A percentile compares a stretch with the other conserved stretches of the same genome.
Conservation (phyloP, 176 grass and related monocot species). For the Avena sativa region DNA sequence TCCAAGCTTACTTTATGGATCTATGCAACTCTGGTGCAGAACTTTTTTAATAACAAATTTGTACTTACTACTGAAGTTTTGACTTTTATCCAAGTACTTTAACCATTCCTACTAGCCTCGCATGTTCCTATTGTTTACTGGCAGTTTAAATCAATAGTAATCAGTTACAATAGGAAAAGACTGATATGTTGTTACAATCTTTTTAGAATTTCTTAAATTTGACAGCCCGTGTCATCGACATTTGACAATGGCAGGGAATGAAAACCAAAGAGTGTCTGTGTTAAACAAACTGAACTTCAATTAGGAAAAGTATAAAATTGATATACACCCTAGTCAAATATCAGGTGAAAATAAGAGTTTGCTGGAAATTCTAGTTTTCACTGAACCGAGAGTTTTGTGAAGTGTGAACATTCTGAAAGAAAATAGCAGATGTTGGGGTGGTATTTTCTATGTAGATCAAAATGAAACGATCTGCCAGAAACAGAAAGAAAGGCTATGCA, state of each 20-base stretch:
- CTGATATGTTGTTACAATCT: neutral
- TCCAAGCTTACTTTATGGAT: slow-evolving; percentile 6
- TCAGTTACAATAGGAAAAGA: neutral
- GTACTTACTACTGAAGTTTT: neutral
- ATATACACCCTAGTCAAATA: neutral
- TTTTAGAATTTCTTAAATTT: neutral
- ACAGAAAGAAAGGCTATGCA: neutral
- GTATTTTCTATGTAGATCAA: neutral
- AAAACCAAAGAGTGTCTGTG: neutral
- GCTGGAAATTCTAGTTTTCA: neutral
- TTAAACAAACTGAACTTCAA: neutral
- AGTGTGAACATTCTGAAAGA: neutral
- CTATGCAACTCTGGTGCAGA: neutral
- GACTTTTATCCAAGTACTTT: neutral
- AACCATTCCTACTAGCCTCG: neutral
- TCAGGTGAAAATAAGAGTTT: neutral
- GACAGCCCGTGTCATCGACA: neutral
- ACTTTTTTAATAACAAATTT: neutral
- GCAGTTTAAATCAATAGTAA: neutral
- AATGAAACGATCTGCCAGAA: neutral
- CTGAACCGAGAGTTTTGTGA: neutral
- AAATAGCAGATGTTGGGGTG: neutral
- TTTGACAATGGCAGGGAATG: neutral
- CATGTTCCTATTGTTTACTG: neutral
- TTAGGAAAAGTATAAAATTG: neutral